Percentiles rank a stretch among this genome's conserved stretches.
Evolutionary conservation across 306 rosid genomes (phyloP).

Genomic region (Begonia loranthoides): DNA sequence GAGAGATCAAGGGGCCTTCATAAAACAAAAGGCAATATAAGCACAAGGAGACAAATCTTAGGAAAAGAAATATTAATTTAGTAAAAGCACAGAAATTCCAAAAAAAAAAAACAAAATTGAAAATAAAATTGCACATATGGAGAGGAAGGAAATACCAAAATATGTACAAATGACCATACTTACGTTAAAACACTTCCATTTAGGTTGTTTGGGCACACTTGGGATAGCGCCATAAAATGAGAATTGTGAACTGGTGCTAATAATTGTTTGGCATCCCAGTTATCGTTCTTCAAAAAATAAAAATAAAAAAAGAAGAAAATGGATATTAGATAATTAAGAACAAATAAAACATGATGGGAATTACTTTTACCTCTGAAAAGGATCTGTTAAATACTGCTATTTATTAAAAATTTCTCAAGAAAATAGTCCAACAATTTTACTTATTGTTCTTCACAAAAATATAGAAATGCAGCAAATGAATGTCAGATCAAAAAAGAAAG

Average conservation of each 20-base stretch:
- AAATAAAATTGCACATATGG: neutral
- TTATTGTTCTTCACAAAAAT: too few species aligned
- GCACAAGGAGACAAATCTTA: neutral
- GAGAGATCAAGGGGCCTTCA: slow-evolving; percentile 96
- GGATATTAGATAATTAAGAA: neutral
- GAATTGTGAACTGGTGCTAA: slow-evolving; percentile 53
- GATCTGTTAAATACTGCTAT: too few species aligned
- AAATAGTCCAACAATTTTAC: too few species aligned
- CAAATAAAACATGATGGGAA: too few species aligned
- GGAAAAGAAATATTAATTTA: neutral
- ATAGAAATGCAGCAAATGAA: too few species aligned
- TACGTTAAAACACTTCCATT: slow-evolving; percentile 73
- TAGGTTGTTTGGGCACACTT: slow-evolving; percentile 58
- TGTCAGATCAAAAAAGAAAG: too few species aligned
- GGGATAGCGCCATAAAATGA: slow-evolving; percentile 49
- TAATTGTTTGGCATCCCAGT: slow-evolving; percentile 58
- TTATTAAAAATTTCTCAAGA: too few species aligned
- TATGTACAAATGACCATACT: slow-evolving; percentile 17
- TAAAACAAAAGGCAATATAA: slow-evolving; percentile 18
- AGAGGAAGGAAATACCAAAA: neutral
- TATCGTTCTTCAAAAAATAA: slow-evolving; percentile 42
- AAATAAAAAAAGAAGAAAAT: slow-evolving; percentile 10
- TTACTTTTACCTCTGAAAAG: too few species aligned
- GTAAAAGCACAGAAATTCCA: neutral
- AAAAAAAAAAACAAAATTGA: slow-evolving; percentile 2